phyloP scores from a whole-genome alignment of 2,329 filamentous ascomycete species.

The Clarireedia hainanense region DNA sequence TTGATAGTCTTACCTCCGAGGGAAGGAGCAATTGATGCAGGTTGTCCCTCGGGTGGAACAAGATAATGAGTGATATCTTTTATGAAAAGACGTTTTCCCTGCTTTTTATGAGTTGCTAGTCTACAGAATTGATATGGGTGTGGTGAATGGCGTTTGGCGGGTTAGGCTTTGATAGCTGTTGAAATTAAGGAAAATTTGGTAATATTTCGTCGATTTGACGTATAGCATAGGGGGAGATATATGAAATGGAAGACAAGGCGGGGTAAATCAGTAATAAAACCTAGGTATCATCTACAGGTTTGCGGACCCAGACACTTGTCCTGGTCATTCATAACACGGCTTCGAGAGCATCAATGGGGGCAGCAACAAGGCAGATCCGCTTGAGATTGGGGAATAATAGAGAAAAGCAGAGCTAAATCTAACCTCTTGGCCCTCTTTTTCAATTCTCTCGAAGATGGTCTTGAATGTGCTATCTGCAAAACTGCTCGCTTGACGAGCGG shows the following conservation, averaged over 20 bases:
- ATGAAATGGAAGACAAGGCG: no score
- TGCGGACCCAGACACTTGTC: slow-evolving; percentile 1
- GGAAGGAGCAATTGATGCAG: slow-evolving; percentile 70
- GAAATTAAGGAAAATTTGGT: background rate
- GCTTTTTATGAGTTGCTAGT: slow-evolving; percentile 3
- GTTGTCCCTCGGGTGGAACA: slow-evolving; percentile 63
- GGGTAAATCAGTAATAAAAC: background rate
- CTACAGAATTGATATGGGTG: background rate
- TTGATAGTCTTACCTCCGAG: slow-evolving; percentile 36
- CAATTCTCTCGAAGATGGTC: slow-evolving; percentile 69
- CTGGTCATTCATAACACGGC: background rate
- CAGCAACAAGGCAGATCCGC: background rate
- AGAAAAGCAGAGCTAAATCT: slow-evolving; percentile 14
- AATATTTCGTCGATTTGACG: background rate
- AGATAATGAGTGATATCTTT: slow-evolving; percentile 97
- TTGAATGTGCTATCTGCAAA: slow-evolving; percentile 64
- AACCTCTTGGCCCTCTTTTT: slow-evolving; percentile 60
- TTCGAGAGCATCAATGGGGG: background rate
- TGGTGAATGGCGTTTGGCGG: background rate
- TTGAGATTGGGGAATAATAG: background rate
- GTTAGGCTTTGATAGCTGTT: background rate
- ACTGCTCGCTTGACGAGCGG: slow-evolving; percentile 50
- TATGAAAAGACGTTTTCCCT: slow-evolving; percentile 79
- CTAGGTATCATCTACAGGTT: background rate
- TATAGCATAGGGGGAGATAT: background rate